A percentile compares a stretch with the other conserved stretches of the same genome.
Conservation (phyloP, 805 yeast species). For the Yarrowia divulgata region DNA sequence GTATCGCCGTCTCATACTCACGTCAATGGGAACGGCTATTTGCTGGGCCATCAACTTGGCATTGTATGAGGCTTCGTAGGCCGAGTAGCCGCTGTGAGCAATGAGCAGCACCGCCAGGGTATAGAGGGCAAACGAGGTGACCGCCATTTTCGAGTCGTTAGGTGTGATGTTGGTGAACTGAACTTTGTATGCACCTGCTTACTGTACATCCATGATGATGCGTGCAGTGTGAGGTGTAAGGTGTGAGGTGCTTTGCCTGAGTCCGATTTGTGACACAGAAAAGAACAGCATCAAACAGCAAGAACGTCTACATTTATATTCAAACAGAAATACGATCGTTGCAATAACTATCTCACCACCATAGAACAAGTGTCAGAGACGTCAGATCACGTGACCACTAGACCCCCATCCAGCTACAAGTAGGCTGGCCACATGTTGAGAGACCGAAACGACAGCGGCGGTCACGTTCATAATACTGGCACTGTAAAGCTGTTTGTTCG, state of each 20-base stretch:
- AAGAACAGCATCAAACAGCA: too few relatives aligned
- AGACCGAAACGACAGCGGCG: background rate
- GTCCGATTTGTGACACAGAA: too few relatives aligned
- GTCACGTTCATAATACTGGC: background rate
- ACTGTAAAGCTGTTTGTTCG: too few relatives aligned
- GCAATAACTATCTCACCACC: too few relatives aligned
- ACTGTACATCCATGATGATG: background rate
- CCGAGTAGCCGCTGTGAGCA: conserved; percentile 46
- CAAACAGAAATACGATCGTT: too few relatives aligned
- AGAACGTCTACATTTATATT: too few relatives aligned
- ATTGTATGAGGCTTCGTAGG: conserved; percentile 45
- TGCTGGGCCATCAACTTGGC: conserved; percentile 36
- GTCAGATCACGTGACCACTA: background rate
- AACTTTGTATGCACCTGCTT: conserved; percentile 8
- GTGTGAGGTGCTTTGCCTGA: background rate
- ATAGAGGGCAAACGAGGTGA: conserved; percentile 38
- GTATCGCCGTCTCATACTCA: conserved; percentile 1
- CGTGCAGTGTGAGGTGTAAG: background rate
- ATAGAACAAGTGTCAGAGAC: background rate
- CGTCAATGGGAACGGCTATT: conserved; percentile 22
- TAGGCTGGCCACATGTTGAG: background rate
- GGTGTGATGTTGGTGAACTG: conserved; percentile 22
- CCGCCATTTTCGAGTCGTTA: conserved; percentile 10
- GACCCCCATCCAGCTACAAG: background rate
- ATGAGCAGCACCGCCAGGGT: conserved; percentile 42